Evolutionary conservation across 768 basidiomycete species (phyloP), one percentile per base, ranked within the genome.

Genomic region (Pleurotus pulmonarius): DNA sequence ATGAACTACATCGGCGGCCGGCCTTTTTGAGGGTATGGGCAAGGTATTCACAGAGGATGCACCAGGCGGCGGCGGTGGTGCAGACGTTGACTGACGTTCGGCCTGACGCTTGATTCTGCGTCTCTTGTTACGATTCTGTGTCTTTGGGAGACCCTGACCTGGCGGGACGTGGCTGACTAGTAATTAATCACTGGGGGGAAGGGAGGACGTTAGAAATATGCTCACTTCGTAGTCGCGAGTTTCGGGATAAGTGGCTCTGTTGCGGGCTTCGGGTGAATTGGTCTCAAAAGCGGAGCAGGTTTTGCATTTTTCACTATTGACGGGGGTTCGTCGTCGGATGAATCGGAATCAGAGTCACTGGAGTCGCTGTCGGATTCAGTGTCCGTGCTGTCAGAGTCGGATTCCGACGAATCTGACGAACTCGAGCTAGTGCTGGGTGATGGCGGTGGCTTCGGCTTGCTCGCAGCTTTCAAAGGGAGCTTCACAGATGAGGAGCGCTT

Each of bases 41-140:
- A 78, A 64, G 3, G 71, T 64, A 62, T 87, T 85, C 5, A 71
- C 63, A 4, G 72, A 72, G 0, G 80, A 77, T 22, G 61, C 64
- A 0, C 69, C 69, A 49, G 64, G 67, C 1, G 68, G 66, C 9
- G 65, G 61, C n/a, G 56, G 48, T 15, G 66, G 49, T 6, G 43
- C 26, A 3, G 63, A 59, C 9, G 49, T 61, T 15, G 56, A 60
- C 41, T 72, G 16, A 55, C 72, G 56, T 39, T 65, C 58, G 37
- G 59, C 58, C 46, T 64, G 60, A 41, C 75, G 72, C 70, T 78
- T 81, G 12, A 75, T 67, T 40, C 79, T 76, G 34, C 85, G 73
- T 34, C 86, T 80, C n/a, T 76, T 63, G 63, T 88, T 87, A 4
- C 86, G 77, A 20, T 71, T 70, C 13, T 77, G 81, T 2, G 86